Base-by-base conservation (phyloP, 208 protist genomes). In the Trypanosoma vivax region DNA sequence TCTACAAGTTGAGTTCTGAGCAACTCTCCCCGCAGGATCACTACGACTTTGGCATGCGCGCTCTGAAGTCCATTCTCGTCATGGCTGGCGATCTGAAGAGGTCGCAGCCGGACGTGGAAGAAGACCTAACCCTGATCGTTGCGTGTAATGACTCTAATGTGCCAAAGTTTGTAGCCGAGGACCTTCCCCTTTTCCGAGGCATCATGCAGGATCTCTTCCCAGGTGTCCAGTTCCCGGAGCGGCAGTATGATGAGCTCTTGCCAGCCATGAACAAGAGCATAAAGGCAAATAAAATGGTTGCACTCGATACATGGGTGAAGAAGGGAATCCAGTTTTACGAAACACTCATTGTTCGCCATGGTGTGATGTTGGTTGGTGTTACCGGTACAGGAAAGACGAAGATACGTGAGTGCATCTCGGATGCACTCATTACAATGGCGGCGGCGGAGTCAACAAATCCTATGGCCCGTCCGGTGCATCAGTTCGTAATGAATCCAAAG, bases 201-300 rank as follows among this genome's bases (percentile, higher is more conserved):
- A 99, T 99, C 72, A 94, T 99, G 70, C 76, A 87, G 41, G 97
- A 99, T 69, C 79, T 99, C 10, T 99, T 99, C 73, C 97, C 98
- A n/a, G 95, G 94, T 45, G 72, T 97, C 2, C 69, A 77, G 25
- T 94, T 99, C 46, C 96, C 97, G 2, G 79, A 92, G 60, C 67
- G 94, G 13, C 79, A 98, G 61, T 97, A 98, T 61, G 81, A 73
- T 18, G 79, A 91, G 46, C 65, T 99, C 43, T 68, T 97, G 14
- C 74, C 68, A 7, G 90, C 87, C 14, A 95, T 98, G 62, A 76
- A 90, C 31, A 60, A 58, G 24, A 76, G 70, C 35, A 87, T 97
- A 49, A 50, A 64, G 7, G 37, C 52, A 21, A 76, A 87, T 42
- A 82, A 87, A 34, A 72, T 96, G n/a, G 64, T 85, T 33, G 74